These are phyloP conservation scores for Bocquillonia castaneifolia DNA, from an alignment of 441 rosid species.

Conservation along the genomic window DNA sequence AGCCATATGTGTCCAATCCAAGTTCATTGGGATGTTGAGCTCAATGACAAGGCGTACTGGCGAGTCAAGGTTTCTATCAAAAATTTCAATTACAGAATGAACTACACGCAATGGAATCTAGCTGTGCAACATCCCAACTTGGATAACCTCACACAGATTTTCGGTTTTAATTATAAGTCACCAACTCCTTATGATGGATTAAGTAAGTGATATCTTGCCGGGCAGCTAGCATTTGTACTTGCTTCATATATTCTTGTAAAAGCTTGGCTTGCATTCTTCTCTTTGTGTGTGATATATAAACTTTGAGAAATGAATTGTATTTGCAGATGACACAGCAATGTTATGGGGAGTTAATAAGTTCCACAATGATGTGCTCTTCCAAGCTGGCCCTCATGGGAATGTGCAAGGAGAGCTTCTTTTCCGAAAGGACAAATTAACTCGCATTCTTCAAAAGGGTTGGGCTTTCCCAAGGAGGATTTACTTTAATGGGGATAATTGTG, in stretches of 20 bases:
- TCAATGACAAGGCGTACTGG: slow-evolving; percentile 48
- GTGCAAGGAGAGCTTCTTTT: too few relatives aligned
- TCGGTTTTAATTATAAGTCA: slow-evolving; percentile 42
- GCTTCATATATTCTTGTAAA: too few relatives aligned
- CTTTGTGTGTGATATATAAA: too few relatives aligned
- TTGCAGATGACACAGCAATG: slow-evolving; percentile 62
- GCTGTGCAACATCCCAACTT: slow-evolving; percentile 49
- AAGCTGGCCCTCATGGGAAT: too few relatives aligned
- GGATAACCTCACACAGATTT: slow-evolving; percentile 39
- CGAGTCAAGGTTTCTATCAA: slow-evolving; percentile 40
- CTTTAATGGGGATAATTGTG: too few relatives aligned
- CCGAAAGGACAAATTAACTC: too few relatives aligned
- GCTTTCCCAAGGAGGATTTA: too few relatives aligned
- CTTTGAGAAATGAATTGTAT: background rate
- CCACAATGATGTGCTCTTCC: slow-evolving; percentile 26
- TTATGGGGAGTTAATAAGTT: slow-evolving; percentile 48
- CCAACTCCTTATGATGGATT: slow-evolving; percentile 29
- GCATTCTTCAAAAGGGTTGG: too few relatives aligned
- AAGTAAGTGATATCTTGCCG: slow-evolving; percentile 26
- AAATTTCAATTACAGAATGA: slow-evolving; percentile 44
- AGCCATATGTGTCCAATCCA: slow-evolving; percentile 59
- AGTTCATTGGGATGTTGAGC: slow-evolving; percentile 55
- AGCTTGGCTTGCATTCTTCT: background rate
- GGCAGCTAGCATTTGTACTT: background rate
- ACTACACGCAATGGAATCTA: slow-evolving; percentile 48